These are phyloP conservation scores for Suhomyces atakaporum DNA, from an alignment of 1,139 yeast species.

Conservation along the genomic window DNA sequence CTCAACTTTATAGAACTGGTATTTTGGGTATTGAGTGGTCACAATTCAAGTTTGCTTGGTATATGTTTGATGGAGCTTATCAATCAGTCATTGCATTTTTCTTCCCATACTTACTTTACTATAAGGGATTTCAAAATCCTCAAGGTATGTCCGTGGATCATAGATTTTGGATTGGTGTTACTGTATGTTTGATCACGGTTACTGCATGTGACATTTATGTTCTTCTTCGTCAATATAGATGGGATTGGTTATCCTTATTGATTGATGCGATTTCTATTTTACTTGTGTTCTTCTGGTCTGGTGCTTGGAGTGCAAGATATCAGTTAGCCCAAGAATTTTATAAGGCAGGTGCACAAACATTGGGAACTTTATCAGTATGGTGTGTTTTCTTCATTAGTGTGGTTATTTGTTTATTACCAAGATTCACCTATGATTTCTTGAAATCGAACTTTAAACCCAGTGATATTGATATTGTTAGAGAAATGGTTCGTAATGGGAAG, in stretches of 20 bases:
- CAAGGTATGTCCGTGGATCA: conserved; percentile 57
- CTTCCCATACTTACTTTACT: conserved; percentile 55
- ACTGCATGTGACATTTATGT: conserved; percentile 56
- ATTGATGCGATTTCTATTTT: conserved; percentile 52
- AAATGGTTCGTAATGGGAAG: conserved; percentile 46
- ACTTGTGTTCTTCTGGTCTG: conserved; percentile 62
- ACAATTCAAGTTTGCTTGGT: conserved; percentile 52
- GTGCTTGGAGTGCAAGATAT: conserved; percentile 55
- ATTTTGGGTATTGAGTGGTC: conserved; percentile 57
- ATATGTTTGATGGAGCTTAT: conserved; percentile 61
- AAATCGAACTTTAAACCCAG: conserved; percentile 49
- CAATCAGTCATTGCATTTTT: conserved; percentile 58
- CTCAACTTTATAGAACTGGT: conserved; percentile 59
- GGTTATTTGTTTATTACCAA: conserved; percentile 51
- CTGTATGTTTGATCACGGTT: conserved; percentile 51
- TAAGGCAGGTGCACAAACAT: conserved; percentile 55
- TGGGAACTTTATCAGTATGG: conserved; percentile 58
- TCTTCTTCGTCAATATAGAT: conserved; percentile 55
- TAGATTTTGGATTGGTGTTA: conserved; percentile 58
- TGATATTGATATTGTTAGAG: conserved; percentile 59
- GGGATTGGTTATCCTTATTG: conserved; percentile 61
- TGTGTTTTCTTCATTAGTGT: conserved; percentile 50
- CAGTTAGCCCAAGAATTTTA: conserved; percentile 49
- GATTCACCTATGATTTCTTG: conserved; percentile 52
- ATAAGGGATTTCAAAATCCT: conserved; percentile 46